Conservation (phyloP, 257 asterid genomes). For the Salvia splendens region DNA sequence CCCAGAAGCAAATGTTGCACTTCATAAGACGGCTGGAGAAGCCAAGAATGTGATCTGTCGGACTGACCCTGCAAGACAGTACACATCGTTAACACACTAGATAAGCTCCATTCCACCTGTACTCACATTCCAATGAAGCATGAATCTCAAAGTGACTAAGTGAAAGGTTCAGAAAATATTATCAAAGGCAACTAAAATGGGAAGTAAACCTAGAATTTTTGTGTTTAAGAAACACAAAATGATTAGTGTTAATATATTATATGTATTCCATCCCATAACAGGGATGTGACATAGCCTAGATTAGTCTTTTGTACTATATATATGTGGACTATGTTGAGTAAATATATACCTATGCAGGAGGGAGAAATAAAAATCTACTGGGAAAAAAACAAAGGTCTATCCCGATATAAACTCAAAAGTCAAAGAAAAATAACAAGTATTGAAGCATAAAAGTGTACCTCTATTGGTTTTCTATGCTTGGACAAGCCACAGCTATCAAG, state of each 20-base stretch:
- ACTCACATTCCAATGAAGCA: neutral
- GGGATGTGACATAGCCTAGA: no score
- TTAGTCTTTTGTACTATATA: no score
- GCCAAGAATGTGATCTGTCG: constrained; percentile 54
- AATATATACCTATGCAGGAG: no score
- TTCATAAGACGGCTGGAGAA: constrained; percentile 82
- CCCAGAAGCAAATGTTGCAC: constrained; percentile 65
- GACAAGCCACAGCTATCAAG: constrained; percentile 76
- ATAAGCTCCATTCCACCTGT: no score
- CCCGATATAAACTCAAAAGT: constrained; percentile 16
- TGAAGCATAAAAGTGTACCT: constrained; percentile 48
- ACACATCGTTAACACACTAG: constrained; percentile 14
- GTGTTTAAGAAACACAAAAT: neutral
- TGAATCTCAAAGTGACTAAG: neutral
- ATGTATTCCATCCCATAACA: no score
- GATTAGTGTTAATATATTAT: neutral
- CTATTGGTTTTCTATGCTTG: constrained; percentile 56
- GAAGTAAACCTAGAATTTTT: neutral
- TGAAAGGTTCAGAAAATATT: no score
- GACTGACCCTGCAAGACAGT: constrained; percentile 45
- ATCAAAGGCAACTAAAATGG: neutral
- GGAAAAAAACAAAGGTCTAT: neutral
- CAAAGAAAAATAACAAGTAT: neutral
- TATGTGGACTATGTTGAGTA: no score
- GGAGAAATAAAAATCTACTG: neutral